Evolutionary conservation across 345 rosid genomes (phyloP).

Genomic region (Corchorus olitorius): DNA sequence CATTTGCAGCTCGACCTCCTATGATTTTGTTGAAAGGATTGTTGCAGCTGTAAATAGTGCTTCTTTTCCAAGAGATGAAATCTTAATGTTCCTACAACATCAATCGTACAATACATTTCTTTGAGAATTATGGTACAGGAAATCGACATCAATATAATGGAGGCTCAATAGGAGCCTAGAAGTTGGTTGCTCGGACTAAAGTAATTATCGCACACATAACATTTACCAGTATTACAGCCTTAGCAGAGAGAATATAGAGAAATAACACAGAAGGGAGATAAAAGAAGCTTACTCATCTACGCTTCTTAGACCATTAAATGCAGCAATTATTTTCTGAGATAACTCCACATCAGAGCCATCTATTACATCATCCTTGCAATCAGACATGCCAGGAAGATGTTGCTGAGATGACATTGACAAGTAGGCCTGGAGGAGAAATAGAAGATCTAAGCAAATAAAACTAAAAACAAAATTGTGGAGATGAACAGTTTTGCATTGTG

Average conservation of each 20-base stretch:
- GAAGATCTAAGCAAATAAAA: conserved; percentile 12
- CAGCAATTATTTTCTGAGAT: conserved; percentile 59
- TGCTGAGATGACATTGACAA: conserved; percentile 36
- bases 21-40: conserved; percentile 39
- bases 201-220: background rate
- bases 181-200: too few relatives aligned
- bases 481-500: background rate
- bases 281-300: conserved; percentile 50
- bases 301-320: conserved; percentile 50
- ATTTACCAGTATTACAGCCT: background rate
- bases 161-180: background rate
- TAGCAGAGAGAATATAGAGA: background rate
- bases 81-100: conserved; percentile 65
- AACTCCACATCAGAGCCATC: conserved; percentile 50
- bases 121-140: background rate
- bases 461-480: background rate
- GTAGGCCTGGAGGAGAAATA: conserved; percentile 53
- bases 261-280: background rate
- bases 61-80: conserved; percentile 67
- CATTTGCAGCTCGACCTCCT: conserved; percentile 11
- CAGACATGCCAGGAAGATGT: conserved; percentile 16
- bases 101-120: conserved; percentile 2
- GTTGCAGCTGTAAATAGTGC: conserved; percentile 74
- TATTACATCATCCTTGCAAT: conserved; percentile 27
- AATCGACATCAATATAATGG: background rate